Conservation (phyloP, 306 rosid genomes). For the Trifolium pratense region DNA sequence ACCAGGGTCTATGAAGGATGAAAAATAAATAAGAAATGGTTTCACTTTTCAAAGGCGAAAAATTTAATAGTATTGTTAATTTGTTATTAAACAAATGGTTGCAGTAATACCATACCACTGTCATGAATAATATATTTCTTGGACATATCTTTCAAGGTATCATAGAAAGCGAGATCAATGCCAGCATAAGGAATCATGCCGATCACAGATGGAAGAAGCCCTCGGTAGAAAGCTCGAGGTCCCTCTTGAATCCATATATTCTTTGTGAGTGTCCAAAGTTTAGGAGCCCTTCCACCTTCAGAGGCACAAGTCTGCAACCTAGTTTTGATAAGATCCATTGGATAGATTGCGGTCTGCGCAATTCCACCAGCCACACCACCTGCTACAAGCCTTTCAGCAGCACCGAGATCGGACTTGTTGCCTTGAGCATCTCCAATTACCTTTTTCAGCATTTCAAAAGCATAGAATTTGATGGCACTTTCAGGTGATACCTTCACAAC, state of each 20-base stretch:
- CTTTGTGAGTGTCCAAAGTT: conserved; percentile 50
- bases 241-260: conserved; percentile 65
- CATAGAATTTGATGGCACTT: conserved; percentile 58
- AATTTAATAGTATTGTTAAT: not conserved
- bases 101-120: conserved; percentile 47
- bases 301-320: conserved; percentile 61
- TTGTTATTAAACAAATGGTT: conserved; percentile 5
- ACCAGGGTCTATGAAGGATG: conserved; percentile 51
- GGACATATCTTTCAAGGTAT: conserved; percentile 55
- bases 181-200: conserved; percentile 65
- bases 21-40: conserved; percentile 5
- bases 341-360: conserved; percentile 57
- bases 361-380: conserved; percentile 61
- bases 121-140: conserved; percentile 54
- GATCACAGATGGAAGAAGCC: conserved; percentile 58
- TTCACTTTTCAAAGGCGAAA: conserved; percentile 9
- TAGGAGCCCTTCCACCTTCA: conserved; percentile 53
- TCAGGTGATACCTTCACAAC: conserved; percentile 60
- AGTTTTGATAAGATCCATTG: conserved; percentile 57
- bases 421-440: conserved; percentile 43
- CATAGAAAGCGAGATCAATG: conserved; percentile 61
- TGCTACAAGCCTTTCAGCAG: conserved; percentile 51
- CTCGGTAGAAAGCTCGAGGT: conserved; percentile 59
- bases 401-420: conserved; percentile 48
- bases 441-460: conserved; percentile 54